Percentiles rank a stretch among this genome's conserved stretches.
Conservation (phyloP, 2,329 filamentous ascomycete genomes). For the Teratosphaeria viscida region DNA sequence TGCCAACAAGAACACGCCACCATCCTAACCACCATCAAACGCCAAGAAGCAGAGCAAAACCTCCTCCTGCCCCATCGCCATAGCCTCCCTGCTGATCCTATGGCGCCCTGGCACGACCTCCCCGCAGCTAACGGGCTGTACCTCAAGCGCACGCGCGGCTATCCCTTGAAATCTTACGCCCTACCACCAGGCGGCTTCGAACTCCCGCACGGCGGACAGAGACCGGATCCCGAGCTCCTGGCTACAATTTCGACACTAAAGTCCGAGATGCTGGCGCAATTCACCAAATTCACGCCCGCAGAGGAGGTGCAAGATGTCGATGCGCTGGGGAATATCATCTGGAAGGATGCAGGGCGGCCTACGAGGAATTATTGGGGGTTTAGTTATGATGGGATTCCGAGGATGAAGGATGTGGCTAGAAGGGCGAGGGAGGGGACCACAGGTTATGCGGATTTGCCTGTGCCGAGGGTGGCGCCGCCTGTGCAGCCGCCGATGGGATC, state of each 20-base stretch:
- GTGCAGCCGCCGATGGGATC: neutral
- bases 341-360: conserved; percentile 19
- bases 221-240: conserved; percentile 11
- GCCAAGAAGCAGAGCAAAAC: neutral
- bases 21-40: neutral
- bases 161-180: conserved; percentile 16
- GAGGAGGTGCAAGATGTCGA: conserved; percentile 22
- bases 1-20: neutral
- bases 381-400: conserved; percentile 13
- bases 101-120: conserved; percentile 21
- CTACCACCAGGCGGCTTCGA: conserved; percentile 18
- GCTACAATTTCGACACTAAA: conserved; percentile 15
- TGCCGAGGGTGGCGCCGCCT: neutral
- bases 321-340: conserved; percentile 22
- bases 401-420: conserved; percentile 12
- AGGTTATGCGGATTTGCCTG: conserved; percentile 11
- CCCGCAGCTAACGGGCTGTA: conserved; percentile 23
- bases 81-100: conserved; percentile 15
- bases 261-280: conserved; percentile 15
- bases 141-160: conserved; percentile 19
- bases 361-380: conserved; percentile 25
- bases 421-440: conserved; percentile 7
- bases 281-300: conserved; percentile 18
- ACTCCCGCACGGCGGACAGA: conserved; percentile 14
- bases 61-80: conserved; percentile 15